phyloP scores from a whole-genome alignment of 768 basidiomycete genomes.

The Lentinula lateritia region DNA sequence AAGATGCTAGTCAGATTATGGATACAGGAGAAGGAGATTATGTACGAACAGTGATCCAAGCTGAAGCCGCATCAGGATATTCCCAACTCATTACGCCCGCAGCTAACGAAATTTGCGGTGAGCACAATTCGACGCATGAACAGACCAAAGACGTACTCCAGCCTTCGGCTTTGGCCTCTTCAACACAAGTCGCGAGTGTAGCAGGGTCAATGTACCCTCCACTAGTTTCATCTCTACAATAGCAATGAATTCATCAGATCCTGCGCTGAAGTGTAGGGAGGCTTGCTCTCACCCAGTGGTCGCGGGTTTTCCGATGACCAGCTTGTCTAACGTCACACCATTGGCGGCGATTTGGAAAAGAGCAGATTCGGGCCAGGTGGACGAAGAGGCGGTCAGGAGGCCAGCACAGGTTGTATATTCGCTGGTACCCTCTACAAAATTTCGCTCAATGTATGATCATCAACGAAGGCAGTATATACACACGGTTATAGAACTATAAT shows the following conservation, averaged over 20 bases:
- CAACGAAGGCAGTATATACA: conserved; percentile 10
- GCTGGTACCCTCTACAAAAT: conserved; percentile 43
- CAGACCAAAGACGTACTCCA: conserved; percentile 44
- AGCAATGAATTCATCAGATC: background rate
- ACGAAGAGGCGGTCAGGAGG: conserved; percentile 55
- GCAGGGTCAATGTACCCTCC: conserved; percentile 60
- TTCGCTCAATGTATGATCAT: background rate
- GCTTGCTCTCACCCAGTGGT: conserved; percentile 15
- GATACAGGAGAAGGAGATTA: conserved; percentile 25
- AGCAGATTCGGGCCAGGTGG: conserved; percentile 56
- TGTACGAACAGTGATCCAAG: conserved; percentile 37
- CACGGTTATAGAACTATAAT: conserved; percentile 40
- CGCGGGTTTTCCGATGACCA: conserved; percentile 76
- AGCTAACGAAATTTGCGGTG: conserved; percentile 10
- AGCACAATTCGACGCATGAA: background rate
- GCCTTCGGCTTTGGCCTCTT: conserved; percentile 51
- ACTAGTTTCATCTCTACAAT: conserved; percentile 33
- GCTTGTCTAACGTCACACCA: conserved; percentile 55
- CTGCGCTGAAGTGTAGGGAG: background rate
- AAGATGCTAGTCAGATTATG: background rate
- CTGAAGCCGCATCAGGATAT: conserved; percentile 34
- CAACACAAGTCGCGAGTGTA: conserved; percentile 56
- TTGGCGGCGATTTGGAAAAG: conserved; percentile 53
- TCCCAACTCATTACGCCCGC: conserved; percentile 29
- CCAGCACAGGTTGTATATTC: conserved; percentile 62